These are phyloP conservation scores for Clavariopsis aquatica DNA, from an alignment of 495 filamentous ascomycete species.

Conservation along the genomic window DNA sequence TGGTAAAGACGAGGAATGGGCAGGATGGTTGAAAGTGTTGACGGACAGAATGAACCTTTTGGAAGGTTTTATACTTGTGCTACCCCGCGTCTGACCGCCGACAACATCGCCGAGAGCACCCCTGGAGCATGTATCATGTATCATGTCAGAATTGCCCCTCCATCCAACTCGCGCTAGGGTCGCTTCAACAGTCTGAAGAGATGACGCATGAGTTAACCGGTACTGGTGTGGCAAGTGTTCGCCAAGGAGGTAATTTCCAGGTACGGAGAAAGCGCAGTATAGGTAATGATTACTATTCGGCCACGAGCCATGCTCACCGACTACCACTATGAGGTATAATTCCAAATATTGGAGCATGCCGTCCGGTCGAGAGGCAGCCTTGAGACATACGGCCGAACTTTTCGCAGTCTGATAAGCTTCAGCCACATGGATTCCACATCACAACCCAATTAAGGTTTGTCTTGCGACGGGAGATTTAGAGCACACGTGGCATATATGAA, in stretches of 20 bases:
- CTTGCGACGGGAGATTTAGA: no score
- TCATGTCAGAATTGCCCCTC: not conserved
- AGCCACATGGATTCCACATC: not conserved
- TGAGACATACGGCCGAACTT: not conserved
- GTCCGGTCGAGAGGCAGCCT: not conserved
- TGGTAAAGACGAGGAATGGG: not conserved
- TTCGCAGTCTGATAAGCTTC: not conserved
- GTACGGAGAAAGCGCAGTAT: not conserved
- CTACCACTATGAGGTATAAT: not conserved
- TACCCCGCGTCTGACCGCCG: conserved; percentile 8
- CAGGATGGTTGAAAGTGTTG: not conserved
- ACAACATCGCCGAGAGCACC: not conserved
- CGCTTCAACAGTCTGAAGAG: not conserved
- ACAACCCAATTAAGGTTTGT: no score
- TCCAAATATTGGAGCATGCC: not conserved
- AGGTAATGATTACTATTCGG: not conserved
- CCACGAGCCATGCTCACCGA: not conserved
- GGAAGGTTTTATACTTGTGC: conserved; percentile 9
- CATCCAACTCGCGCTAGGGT: not conserved
- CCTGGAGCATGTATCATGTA: not conserved
- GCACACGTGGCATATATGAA: no score
- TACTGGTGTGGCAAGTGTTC: not conserved
- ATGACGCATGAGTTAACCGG: not conserved
- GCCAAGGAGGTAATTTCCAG: not conserved
- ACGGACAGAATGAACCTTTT: not conserved